Evolutionary conservation across 1,139 yeast species (phyloP).

Genomic region (Yamadazyma atlantica): DNA sequence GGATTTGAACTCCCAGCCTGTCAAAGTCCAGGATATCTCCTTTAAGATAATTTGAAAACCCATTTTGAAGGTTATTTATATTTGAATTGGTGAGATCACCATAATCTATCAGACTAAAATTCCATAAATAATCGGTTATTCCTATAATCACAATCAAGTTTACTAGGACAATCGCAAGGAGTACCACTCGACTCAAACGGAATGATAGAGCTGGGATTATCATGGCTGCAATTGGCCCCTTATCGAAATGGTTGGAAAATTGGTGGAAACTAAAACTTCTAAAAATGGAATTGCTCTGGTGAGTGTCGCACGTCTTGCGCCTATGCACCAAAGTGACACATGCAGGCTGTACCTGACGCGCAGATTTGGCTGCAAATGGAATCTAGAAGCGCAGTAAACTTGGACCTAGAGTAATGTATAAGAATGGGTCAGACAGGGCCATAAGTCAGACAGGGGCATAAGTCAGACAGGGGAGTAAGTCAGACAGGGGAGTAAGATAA

Average conservation of each 20-base stretch:
- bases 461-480: no score
- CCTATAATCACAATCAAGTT: slow-evolving; percentile 13
- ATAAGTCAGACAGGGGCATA: no score
- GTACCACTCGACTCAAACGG: slow-evolving; percentile 11
- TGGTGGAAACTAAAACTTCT: no score
- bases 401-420: no score
- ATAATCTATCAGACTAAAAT: slow-evolving; percentile 10
- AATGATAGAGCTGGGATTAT: slow-evolving; percentile 17
- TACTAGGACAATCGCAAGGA: slow-evolving; percentile 10
- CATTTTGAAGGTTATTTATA: slow-evolving; percentile 1
- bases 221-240: background rate
- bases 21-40: background rate
- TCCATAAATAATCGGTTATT: slow-evolving; percentile 9
- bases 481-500: no score
- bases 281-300: no score
- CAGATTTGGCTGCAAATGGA: background rate
- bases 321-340: background rate
- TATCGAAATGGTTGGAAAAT: no score
- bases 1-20: slow-evolving; percentile 9
- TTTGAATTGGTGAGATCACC: background rate
- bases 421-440: no score
- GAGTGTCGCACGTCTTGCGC: background rate
- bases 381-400: no score
- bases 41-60: background rate
- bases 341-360: background rate